phyloP scores from a whole-genome alignment of 345 rosid species.

The Eucalyptus caleyi region DNA sequence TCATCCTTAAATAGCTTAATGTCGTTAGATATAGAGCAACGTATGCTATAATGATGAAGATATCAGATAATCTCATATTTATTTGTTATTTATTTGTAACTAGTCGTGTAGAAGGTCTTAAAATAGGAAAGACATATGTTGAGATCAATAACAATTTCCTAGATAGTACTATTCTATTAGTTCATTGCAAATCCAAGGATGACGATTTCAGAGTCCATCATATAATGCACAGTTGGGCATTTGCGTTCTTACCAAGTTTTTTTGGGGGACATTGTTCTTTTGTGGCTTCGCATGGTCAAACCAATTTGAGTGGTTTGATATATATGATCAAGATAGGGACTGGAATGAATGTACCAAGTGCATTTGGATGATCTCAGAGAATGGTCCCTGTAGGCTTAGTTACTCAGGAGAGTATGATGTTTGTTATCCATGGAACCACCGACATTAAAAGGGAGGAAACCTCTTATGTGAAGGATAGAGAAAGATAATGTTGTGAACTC shows the following conservation, averaged over 20 bases:
- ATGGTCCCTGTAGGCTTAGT: neutral
- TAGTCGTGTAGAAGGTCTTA: neutral
- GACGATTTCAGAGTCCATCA: neutral
- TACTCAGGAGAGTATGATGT: neutral
- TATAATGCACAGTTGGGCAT: neutral
- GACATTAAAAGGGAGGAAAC: too few species aligned
- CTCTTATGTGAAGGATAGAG: too few species aligned
- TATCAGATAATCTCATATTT: neutral
- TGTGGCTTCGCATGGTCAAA: neutral
- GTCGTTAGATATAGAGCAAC: too few species aligned
- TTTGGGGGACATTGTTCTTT: neutral
- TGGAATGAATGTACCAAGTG: rapidly evolving
- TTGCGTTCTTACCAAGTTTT: neutral
- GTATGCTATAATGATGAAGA: too few species aligned
- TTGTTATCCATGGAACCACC: neutral
- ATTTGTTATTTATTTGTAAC: too few species aligned
- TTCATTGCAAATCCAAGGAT: neutral
- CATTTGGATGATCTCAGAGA: neutral
- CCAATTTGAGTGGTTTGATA: neutral
- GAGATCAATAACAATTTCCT: neutral
- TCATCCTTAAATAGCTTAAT: too few species aligned
- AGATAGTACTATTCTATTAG: neutral
- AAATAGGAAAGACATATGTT: neutral
- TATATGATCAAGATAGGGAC: neutral
- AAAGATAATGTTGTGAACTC: too few species aligned